These are phyloP conservation scores for Aquilaria malaccensis DNA, from an alignment of 345 rosid species.

Conservation along the genomic window DNA sequence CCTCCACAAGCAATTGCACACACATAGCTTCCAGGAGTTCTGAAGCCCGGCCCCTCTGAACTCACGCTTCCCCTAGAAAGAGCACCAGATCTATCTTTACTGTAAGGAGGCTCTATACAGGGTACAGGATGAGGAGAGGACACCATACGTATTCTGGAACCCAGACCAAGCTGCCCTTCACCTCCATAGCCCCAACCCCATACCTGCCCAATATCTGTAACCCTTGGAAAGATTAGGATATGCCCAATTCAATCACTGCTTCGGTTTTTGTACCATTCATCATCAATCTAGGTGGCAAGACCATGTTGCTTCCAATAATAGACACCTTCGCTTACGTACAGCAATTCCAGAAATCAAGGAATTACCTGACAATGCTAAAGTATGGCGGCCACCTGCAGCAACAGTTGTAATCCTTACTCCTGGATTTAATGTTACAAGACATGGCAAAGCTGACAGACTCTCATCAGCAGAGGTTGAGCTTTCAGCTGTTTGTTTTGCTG, in stretches of 20 bases:
- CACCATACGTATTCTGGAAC: slow-evolving; percentile 86
- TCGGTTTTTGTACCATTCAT: slow-evolving; percentile 13
- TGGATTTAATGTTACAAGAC: slow-evolving; percentile 76
- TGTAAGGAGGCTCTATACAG: slow-evolving; percentile 61
- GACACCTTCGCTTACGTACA: slow-evolving; percentile 6
- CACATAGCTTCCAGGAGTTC: slow-evolving; percentile 82
- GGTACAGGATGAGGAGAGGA: slow-evolving; percentile 92
- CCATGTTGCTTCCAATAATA: slow-evolving; percentile 10
- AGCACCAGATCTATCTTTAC: slow-evolving; percentile 40
- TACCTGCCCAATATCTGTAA: slow-evolving; percentile 93
- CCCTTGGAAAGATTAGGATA: slow-evolving; percentile 31
- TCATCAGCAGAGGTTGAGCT: slow-evolving; percentile 63
- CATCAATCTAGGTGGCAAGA: slow-evolving; percentile 8
- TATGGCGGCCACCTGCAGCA: slow-evolving; percentile 98
- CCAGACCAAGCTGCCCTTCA: slow-evolving; percentile 99
- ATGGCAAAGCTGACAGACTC: slow-evolving; percentile 75
- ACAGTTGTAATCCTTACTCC: slow-evolving; percentile 78
- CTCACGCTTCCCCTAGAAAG: slow-evolving; percentile 44
- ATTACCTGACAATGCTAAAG: slow-evolving; percentile 87
- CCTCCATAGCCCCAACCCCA: slow-evolving; percentile 99
- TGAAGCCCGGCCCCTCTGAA: slow-evolving; percentile 49
- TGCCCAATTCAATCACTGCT: slow-evolving; percentile 19
- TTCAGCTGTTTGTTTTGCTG: slow-evolving; percentile 72
- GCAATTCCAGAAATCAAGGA: slow-evolving; percentile 2
- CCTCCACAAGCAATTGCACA: slow-evolving; percentile 94